A percentile compares a stretch with the other conserved stretches of the same genome.
Conservation (phyloP, 805 yeast species). For the Helenozyma baotianmanensis region DNA sequence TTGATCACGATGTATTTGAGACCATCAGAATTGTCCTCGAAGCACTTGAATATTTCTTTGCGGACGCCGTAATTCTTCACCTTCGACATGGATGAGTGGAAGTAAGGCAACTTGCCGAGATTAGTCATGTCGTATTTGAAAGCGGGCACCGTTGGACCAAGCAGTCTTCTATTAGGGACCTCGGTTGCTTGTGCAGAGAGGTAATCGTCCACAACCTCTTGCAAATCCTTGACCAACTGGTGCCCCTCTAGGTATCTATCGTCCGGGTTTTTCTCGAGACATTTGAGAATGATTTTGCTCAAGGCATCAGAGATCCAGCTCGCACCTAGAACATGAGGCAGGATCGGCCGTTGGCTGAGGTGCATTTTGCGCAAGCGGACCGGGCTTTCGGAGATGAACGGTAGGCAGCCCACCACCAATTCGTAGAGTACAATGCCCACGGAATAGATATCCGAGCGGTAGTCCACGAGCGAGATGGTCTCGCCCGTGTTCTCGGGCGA, state of each 20-base stretch:
- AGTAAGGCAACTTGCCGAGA: conserved; percentile 4
- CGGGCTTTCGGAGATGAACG: conserved; percentile 39
- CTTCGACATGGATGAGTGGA: conserved; percentile 8
- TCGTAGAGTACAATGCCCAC: conserved; percentile 49
- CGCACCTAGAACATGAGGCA: conserved; percentile 30
- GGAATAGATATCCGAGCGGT: conserved; percentile 45
- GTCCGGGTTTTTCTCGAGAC: conserved; percentile 37
- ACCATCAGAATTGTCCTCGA: conserved; percentile 3
- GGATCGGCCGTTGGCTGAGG: conserved; percentile 35
- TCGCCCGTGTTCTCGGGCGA: conserved; percentile 49
- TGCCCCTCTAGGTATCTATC: conserved; percentile 35
- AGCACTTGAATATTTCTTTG: conserved; percentile 3
- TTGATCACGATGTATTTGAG: conserved; percentile 26
- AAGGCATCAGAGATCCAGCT: conserved; percentile 26
- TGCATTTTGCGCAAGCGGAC: conserved; percentile 37
- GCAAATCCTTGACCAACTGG: conserved; percentile 33
- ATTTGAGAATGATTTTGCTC: conserved; percentile 37
- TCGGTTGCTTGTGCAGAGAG: background rate
- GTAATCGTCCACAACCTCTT: conserved; percentile 18
- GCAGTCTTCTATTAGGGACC: background rate
- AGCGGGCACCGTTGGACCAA: background rate
- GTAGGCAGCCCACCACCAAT: conserved; percentile 40
- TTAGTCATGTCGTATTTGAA: background rate
- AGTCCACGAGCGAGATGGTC: conserved; percentile 35
- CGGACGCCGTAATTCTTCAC: conserved; percentile 1